These are phyloP conservation scores for Capsicum pubescens DNA, from an alignment of 257 asterid species.

Conservation along the genomic window DNA sequence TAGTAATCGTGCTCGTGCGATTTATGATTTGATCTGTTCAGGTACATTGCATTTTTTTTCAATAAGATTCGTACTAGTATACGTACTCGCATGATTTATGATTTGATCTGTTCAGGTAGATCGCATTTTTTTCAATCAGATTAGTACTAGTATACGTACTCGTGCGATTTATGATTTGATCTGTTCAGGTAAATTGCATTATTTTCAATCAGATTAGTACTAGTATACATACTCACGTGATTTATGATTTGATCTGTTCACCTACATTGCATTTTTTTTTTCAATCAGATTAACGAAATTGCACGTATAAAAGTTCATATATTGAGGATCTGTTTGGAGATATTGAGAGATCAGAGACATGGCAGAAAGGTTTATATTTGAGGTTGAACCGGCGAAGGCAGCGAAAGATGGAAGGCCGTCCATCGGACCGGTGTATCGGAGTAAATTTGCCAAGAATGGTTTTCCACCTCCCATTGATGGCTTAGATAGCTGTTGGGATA, in stretches of 20 bases:
- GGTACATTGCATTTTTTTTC: background rate
- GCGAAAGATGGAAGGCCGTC: conserved; percentile 80
- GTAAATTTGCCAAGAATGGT: conserved; percentile 74
- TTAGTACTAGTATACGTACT: too few species aligned
- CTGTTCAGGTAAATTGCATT: background rate
- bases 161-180: background rate
- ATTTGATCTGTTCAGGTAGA: too few species aligned
- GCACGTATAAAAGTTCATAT: background rate
- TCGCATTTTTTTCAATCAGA: too few species aligned
- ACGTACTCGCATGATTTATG: too few species aligned
- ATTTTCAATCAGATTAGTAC: background rate
- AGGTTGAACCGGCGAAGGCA: conserved; percentile 81
- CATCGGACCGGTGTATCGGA: conserved; percentile 85
- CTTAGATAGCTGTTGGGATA: conserved; percentile 87
- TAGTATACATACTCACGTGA: too few species aligned
- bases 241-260: too few species aligned
- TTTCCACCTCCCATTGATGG: conserved; percentile 78
- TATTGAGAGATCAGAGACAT: conserved; percentile 37
- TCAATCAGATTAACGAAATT: background rate
- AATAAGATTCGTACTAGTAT: background rate
- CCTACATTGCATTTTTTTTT: background rate
- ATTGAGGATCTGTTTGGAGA: too few species aligned
- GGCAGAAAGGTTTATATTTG: conserved; percentile 54
- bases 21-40: background rate
- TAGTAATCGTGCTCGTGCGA: too few species aligned